Evolutionary conservation across 805 yeast genomes (phyloP), one percentile per base, ranked within the genome.

Genomic region (Kluyveromyces aestuarii): DNA sequence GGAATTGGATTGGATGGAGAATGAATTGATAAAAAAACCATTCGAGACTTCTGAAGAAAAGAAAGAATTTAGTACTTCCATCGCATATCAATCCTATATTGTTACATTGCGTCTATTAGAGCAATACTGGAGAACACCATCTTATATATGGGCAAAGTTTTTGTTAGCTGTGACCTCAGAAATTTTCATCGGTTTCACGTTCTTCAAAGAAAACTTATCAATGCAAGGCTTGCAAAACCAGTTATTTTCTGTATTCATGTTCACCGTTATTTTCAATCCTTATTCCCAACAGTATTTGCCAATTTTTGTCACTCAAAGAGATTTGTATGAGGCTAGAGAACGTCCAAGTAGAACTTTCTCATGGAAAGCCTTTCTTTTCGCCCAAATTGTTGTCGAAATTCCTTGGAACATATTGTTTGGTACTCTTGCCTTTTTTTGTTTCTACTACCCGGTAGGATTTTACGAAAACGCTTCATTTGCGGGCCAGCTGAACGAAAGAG

Each of bases 201-300:
- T 83, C 66, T 86, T 77, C 72, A 81, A 80, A 51, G 85, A 91
- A 21, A 71, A 72, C 49, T 74, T 71, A 17, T 73, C 87, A 2
- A 60, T 76, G 43, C 91, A 79, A 67, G 82, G 87, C 61, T 64
- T 87, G 58, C 96, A 88, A 65, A 86, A 87, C 66, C 93, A 84
- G 70, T 81, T 85, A 88, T 78, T 84, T 57, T 72, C 89, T 2
- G 61, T 83, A 41, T 86, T 86, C 70, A 82, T 84, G 87, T 75
- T 80, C 58, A 61, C 78, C 39, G 72, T 78, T 56, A 69, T 76
- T 45, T 72, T 80, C 67, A 73, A 74, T 54, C 80, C 84, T 21
- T 58, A 81, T 56, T 60, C 80, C 45, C 79, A 81, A 54, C 89
- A 84, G 63, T 72, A 77, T 68, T 65, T 82, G 54, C 88, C 89